Base-by-base conservation (phyloP, 805 yeast genomes). In the Teunomyces stri region DNA sequence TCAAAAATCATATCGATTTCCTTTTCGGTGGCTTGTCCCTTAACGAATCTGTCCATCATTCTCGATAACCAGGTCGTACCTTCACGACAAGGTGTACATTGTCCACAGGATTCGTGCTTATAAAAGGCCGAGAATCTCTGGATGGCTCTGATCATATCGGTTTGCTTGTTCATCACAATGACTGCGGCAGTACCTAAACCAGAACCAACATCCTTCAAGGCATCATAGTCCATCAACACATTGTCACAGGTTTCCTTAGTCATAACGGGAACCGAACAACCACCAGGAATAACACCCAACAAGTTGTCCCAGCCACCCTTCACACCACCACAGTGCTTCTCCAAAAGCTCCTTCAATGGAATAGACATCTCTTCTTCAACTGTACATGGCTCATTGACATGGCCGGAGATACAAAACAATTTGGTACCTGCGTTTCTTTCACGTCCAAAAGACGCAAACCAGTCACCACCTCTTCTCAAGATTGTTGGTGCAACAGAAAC, bases 301-400 rank as follows among this genome's bases (percentile, higher is more conserved):
- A 89, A 75, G 70, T 89, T 89, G 64, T 89, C 96, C 96, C 96
- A 89, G 38, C 96, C 96, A 48, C 96, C 96, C 60, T 80, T 82
- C 51, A 89, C 80, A 63, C 96, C 96, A 39, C 96, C 96, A 74
- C 96, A 87, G 70, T 89, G 96, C 65, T 80, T 85, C 66, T 89
- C 96, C 55, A 89, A 76, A 53, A 89, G 78, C 65, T 89, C 95
- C 60, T 78, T 79, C 65, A 89, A 78, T 28, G 96, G 89, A 55
- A 89, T 87, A 2, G 96, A 87, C 96, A 89, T 89, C 70, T 88
- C 96, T 70, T 89, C 96, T 72, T 89, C 96, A 52, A 89, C 91
- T 9, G 94, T 88, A 78, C 95, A 87, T 51, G 96, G 96, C 65
- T 86, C 89, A 69, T 89, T 89, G 55, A 89, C 96, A 62, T 89